These are phyloP conservation scores for Tolypocladium cylindrosporum DNA, from an alignment of 2,329 filamentous ascomycete species.

Conservation along the genomic window DNA sequence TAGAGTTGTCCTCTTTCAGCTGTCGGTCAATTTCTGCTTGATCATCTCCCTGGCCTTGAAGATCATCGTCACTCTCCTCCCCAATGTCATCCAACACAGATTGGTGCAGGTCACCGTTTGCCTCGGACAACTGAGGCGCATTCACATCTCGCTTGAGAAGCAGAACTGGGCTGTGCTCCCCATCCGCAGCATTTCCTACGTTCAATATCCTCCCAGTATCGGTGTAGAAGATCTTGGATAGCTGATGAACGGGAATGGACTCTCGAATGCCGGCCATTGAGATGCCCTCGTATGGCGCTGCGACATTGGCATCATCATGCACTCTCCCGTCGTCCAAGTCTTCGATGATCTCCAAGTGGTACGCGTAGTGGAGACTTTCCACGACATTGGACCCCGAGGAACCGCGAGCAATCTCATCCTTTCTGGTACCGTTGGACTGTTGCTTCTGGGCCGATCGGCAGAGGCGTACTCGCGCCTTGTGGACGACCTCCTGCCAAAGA, in stretches of 20 bases:
- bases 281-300: slow-evolving; percentile 29
- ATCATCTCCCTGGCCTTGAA: slow-evolving; percentile 14
- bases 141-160: slow-evolving; percentile 20
- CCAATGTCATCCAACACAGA: neutral
- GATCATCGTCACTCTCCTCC: neutral
- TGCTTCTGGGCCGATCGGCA: slow-evolving; percentile 48
- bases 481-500: slow-evolving; percentile 93
- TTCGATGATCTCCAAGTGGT: slow-evolving; percentile 74
- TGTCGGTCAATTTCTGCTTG: slow-evolving; percentile 39
- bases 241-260: slow-evolving; percentile 42
- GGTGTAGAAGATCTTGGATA: slow-evolving; percentile 89
- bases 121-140: slow-evolving; percentile 34
- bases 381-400: neutral
- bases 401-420: neutral
- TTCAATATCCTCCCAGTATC: slow-evolving; percentile 85
- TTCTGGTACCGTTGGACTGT: slow-evolving; percentile 1
- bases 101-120: neutral
- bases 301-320: slow-evolving; percentile 30
- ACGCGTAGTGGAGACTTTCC: slow-evolving; percentile 45
- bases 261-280: slow-evolving; percentile 38
- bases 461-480: slow-evolving; percentile 80
- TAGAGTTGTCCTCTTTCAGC: slow-evolving; percentile 17
- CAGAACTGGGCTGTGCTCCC: slow-evolving; percentile 24
- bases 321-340: slow-evolving; percentile 56
- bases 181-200: slow-evolving; percentile 49